These are phyloP conservation scores for Thozetella sp. DNA, from an alignment of 495 filamentous ascomycete species.

Conservation along the genomic window DNA sequence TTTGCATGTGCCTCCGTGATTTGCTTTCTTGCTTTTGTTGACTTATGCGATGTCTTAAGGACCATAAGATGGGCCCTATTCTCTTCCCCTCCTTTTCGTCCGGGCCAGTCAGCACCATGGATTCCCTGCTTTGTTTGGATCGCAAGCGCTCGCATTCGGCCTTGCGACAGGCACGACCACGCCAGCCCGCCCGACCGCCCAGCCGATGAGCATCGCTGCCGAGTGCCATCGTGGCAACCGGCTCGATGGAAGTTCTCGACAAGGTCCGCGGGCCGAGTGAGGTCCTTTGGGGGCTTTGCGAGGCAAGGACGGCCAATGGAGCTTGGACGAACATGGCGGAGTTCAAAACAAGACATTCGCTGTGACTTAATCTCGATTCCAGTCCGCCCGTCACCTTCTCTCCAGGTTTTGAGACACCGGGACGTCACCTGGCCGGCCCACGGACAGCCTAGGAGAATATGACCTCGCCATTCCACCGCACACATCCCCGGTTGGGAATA, in stretches of 20 bases:
- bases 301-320: too few species aligned
- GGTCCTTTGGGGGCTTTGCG: too few species aligned
- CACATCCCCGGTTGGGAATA: slow-evolving; percentile 5
- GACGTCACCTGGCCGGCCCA: neutral
- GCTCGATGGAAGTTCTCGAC: neutral
- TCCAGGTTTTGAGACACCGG: neutral
- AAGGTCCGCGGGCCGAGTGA: too few species aligned
- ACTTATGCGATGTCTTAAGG: slow-evolving; percentile 2
- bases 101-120: neutral
- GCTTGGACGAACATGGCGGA: neutral
- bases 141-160: neutral
- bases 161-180: slow-evolving; percentile 9
- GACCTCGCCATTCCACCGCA: slow-evolving; percentile 14
- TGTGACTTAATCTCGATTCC: neutral
- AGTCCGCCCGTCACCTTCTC: neutral
- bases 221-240: slow-evolving; percentile 6
- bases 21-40: neutral
- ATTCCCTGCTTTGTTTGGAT: neutral
- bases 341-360: neutral
- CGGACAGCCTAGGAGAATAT: slow-evolving; percentile 4
- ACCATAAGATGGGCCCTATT: neutral
- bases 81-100: neutral
- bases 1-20: slow-evolving; percentile 3
- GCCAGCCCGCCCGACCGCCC: slow-evolving; percentile 5
- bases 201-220: slow-evolving; percentile 2